These are phyloP conservation scores for Candida odintsovae DNA, from an alignment of 805 yeast species.

Conservation along the genomic window DNA sequence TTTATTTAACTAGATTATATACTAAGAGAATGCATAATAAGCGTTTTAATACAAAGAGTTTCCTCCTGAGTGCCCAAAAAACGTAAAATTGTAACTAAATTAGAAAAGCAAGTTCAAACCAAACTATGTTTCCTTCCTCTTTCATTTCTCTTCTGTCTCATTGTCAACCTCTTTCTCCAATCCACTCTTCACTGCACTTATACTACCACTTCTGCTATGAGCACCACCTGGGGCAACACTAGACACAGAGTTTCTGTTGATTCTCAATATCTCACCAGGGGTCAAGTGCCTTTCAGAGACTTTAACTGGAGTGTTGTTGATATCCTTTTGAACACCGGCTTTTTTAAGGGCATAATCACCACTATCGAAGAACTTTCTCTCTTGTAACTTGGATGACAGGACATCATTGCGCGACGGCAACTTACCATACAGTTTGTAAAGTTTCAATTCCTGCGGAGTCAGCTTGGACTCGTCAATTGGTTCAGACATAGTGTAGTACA, in stretches of 20 bases:
- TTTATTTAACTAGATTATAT: conserved; percentile 25
- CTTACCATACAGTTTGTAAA: conserved; percentile 78
- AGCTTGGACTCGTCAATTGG: conserved; percentile 33
- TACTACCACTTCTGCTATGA: neutral
- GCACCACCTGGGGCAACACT: neutral
- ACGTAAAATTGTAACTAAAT: neutral
- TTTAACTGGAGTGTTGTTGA: conserved; percentile 8
- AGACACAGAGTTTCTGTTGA: conserved; percentile 54
- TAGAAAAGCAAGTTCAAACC: neutral
- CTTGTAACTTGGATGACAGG: conserved; percentile 69
- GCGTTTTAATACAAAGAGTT: neutral
- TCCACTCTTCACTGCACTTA: conserved; percentile 13
- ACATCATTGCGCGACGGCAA: conserved; percentile 78
- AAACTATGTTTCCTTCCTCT: neutral
- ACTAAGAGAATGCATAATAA: too few species aligned
- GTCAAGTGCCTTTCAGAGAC: conserved; percentile 18
- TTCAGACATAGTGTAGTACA: neutral
- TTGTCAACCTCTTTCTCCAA: conserved; percentile 41
- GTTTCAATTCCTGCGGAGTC: conserved; percentile 72
- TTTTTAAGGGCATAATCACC: conserved; percentile 89
- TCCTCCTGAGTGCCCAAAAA: neutral
- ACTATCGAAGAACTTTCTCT: conserved; percentile 87
- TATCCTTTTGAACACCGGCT: conserved; percentile 42
- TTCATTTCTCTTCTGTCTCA: neutral
- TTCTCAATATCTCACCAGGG: conserved; percentile 49